phyloP scores from a whole-genome alignment of 768 basidiomycete genomes.

The Scleroderma citrinum region DNA sequence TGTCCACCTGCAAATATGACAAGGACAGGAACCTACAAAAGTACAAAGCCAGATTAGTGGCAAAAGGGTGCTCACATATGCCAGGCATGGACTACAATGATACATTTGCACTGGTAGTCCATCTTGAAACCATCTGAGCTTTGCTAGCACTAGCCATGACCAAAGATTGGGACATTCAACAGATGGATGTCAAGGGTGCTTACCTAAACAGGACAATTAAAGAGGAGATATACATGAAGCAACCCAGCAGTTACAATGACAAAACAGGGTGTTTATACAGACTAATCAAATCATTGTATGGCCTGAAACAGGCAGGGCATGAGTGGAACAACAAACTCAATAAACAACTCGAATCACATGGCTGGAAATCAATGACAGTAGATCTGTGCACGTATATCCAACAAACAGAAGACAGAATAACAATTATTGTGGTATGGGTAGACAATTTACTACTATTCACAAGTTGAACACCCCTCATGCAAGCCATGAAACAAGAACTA shows the following conservation, averaged over 20 bases:
- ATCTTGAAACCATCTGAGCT: slow-evolving; percentile 14
- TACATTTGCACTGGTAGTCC: slow-evolving; percentile 27
- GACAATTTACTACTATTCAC: slow-evolving; percentile 23
- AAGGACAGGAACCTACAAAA: slow-evolving; percentile 3
- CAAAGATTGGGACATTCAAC: slow-evolving; percentile 21
- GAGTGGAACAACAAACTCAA: slow-evolving; percentile 28
- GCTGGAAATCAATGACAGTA: slow-evolving; percentile 9
- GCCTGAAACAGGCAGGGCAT: slow-evolving; percentile 24
- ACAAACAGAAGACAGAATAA: neutral
- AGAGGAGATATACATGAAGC: slow-evolving; percentile 30
- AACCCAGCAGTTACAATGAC: slow-evolving; percentile 20
- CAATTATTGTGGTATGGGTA: slow-evolving; percentile 24
- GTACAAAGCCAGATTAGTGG: slow-evolving; percentile 33
- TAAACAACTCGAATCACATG: slow-evolving; percentile 11
- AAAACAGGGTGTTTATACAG: slow-evolving; percentile 9
- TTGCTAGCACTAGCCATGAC: slow-evolving; percentile 17
- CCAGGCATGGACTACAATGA: slow-evolving; percentile 32
- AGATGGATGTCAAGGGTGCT: slow-evolving; percentile 25
- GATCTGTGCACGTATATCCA: slow-evolving; percentile 15
- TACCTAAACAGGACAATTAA: slow-evolving; percentile 26
- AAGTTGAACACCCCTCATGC: slow-evolving; percentile 2
- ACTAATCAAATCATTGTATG: slow-evolving; percentile 21
- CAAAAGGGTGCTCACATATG: slow-evolving; percentile 33
- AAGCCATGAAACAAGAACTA: slow-evolving; percentile 7
- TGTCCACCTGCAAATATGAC: slow-evolving; percentile 5